These are phyloP conservation scores for Apium graveolens DNA, from an alignment of 129 eudicot genomes.

Conservation along the genomic window DNA sequence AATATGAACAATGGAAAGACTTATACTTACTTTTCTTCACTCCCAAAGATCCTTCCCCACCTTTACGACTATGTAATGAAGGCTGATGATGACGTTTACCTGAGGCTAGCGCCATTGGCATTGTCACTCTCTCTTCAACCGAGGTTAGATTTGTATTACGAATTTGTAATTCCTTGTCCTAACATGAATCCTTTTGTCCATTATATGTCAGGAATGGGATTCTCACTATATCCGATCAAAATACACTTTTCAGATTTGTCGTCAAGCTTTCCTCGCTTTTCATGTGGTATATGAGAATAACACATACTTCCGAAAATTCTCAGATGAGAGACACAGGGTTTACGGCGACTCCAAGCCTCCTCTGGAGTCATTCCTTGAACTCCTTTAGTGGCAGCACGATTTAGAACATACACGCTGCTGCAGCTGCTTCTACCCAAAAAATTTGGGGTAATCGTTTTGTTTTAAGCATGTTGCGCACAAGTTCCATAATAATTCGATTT, in stretches of 20 bases:
- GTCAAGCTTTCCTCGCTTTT: not conserved
- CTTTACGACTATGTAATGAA: conserved; percentile 66
- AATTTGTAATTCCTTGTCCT: conserved; percentile 70
- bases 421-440: not conserved
- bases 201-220: conserved; percentile 89
- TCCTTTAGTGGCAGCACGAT: not conserved
- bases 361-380: not conserved
- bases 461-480: not conserved
- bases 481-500: not conserved
- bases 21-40: conserved; percentile 57
- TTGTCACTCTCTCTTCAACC: conserved; percentile 45
- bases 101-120: conserved; percentile 47
- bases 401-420: not conserved
- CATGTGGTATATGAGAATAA: not conserved
- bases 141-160: conserved; percentile 55
- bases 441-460: not conserved
- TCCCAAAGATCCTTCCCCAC: conserved; percentile 46
- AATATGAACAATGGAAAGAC: conserved; percentile 81
- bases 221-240: not conserved
- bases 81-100: conserved; percentile 68
- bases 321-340: not conserved
- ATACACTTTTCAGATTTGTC: not conserved
- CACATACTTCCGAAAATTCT: not conserved
- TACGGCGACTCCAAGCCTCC: not conserved
- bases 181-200: conserved; percentile 66